Conservation (phyloP, 169 alveolate genomes). For the Blepharisma undulans region DNA sequence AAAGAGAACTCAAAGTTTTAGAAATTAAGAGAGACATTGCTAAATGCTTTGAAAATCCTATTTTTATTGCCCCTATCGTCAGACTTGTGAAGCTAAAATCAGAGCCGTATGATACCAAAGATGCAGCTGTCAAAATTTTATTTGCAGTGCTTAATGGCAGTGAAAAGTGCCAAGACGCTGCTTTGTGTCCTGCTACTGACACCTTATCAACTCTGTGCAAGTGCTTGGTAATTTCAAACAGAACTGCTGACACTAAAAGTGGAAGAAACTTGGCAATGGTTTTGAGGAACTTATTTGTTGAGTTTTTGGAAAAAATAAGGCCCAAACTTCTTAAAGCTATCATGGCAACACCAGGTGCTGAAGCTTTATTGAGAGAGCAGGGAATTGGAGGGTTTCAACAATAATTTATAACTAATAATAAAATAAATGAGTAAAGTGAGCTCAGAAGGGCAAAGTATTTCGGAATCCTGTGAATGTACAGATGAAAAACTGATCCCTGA, state of each 20-base stretch:
- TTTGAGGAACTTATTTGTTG: not conserved
- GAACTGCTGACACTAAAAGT: not conserved
- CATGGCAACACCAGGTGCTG: constrained; percentile 28
- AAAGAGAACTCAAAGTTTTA: not conserved
- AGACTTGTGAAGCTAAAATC: constrained; percentile 51
- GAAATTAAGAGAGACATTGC: constrained; percentile 50
- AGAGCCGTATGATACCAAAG: constrained; percentile 55
- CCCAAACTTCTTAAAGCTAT: not conserved
- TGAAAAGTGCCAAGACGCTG: constrained; percentile 47
- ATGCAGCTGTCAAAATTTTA: constrained; percentile 42
- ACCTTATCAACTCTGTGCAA: constrained; percentile 40
- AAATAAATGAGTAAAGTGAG: not conserved
- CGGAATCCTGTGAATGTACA: not conserved
- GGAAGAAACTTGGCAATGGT: not conserved
- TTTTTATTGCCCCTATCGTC: constrained; percentile 54
- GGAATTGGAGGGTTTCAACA: not conserved
- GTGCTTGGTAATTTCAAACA: not conserved
- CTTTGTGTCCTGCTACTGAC: constrained; percentile 58
- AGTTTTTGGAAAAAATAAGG: constrained; percentile 1
- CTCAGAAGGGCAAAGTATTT: not conserved
- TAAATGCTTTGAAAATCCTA: constrained; percentile 60
- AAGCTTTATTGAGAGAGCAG: constrained; percentile 10
- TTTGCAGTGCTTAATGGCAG: constrained; percentile 47
- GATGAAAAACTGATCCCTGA: not conserved
- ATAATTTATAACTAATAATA: too few relatives aligned